A percentile compares a stretch with the other conserved stretches of the same genome.
Conservation (phyloP, 2,329 filamentous ascomycete species). For the Aspergillaceae sp. region DNA sequence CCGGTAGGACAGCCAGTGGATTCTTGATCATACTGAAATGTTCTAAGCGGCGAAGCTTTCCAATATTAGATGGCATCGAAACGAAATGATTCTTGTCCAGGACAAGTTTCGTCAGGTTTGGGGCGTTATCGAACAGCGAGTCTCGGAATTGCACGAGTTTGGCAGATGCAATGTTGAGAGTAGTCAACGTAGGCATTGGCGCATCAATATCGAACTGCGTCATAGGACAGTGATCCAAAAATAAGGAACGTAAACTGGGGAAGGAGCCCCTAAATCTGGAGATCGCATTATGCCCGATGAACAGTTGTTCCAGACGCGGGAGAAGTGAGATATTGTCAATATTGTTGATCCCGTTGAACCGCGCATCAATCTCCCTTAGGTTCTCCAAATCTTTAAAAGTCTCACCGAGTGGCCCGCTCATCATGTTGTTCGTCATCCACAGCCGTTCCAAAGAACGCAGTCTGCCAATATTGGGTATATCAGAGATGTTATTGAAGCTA, state of each 20-base stretch:
- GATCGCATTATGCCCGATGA: slow-evolving; percentile 85
- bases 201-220: slow-evolving; percentile 81
- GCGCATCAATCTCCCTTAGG: slow-evolving; percentile 84
- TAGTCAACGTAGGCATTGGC: slow-evolving; percentile 70
- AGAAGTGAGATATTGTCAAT: slow-evolving; percentile 81
- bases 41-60: slow-evolving; percentile 72
- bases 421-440: slow-evolving; percentile 89
- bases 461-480: slow-evolving; percentile 69
- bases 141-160: slow-evolving; percentile 85
- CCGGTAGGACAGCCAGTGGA: slow-evolving; percentile 69
- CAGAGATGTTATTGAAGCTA: slow-evolving; percentile 86
- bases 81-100: slow-evolving; percentile 95
- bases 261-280: slow-evolving; percentile 89
- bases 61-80: slow-evolving; percentile 75
- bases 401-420: slow-evolving; percentile 65
- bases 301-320: slow-evolving; percentile 77
- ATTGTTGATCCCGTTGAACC: slow-evolving; percentile 81
- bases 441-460: slow-evolving; percentile 75
- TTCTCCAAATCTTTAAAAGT: slow-evolving; percentile 64
- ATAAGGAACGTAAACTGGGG: slow-evolving; percentile 69
- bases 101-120: slow-evolving; percentile 76
- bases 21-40: slow-evolving; percentile 94
- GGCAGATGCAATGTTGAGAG: slow-evolving; percentile 80
- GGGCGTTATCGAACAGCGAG: slow-evolving; percentile 76
- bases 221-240: slow-evolving; percentile 89